These are phyloP conservation scores for Kwoniella europaea DNA, from an alignment of 768 basidiomycete species.

Conservation along the genomic window DNA sequence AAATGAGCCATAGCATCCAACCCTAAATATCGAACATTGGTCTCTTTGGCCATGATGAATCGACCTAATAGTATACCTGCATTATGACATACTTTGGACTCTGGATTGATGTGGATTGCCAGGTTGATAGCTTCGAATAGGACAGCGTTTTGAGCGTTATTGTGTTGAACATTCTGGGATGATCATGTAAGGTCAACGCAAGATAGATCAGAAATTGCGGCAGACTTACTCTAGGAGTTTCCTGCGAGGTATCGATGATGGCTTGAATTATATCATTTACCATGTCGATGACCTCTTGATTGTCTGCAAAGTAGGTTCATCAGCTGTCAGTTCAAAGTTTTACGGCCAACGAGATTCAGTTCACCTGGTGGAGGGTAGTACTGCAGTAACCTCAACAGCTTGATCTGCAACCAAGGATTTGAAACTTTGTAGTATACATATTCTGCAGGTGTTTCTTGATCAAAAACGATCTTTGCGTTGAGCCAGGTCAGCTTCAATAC, in stretches of 20 bases:
- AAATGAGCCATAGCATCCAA: slow-evolving; percentile 98
- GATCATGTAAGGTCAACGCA: not conserved
- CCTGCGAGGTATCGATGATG: slow-evolving; percentile 84
- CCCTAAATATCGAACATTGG: slow-evolving; percentile 95
- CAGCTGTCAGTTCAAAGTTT: not conserved
- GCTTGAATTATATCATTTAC: slow-evolving; percentile 83
- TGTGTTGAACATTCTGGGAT: slow-evolving; percentile 86
- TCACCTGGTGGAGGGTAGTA: slow-evolving; percentile 93
- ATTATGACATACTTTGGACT: slow-evolving; percentile 81
- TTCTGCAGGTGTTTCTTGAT: slow-evolving; percentile 82
- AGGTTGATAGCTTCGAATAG: slow-evolving; percentile 96
- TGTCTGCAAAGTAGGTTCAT: slow-evolving; percentile 64
- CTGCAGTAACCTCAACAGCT: slow-evolving; percentile 86
- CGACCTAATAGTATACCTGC: slow-evolving; percentile 90
- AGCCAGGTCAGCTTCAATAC: not conserved
- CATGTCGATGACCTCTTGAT: slow-evolving; percentile 74
- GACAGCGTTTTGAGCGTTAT: slow-evolving; percentile 97
- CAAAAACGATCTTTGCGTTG: slow-evolving; percentile 75
- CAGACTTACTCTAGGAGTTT: slow-evolving; percentile 66
- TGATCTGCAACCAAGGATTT: slow-evolving; percentile 96
- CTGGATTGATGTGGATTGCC: slow-evolving; percentile 92
- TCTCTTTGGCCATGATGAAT: slow-evolving; percentile 97
- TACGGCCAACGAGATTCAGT: slow-evolving; percentile 37
- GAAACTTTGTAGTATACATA: slow-evolving; percentile 99
- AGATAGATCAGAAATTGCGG: not conserved